Evolutionary conservation across 2,329 filamentous ascomycete genomes (phyloP).

Genomic region (Dactylellina leptospora): DNA sequence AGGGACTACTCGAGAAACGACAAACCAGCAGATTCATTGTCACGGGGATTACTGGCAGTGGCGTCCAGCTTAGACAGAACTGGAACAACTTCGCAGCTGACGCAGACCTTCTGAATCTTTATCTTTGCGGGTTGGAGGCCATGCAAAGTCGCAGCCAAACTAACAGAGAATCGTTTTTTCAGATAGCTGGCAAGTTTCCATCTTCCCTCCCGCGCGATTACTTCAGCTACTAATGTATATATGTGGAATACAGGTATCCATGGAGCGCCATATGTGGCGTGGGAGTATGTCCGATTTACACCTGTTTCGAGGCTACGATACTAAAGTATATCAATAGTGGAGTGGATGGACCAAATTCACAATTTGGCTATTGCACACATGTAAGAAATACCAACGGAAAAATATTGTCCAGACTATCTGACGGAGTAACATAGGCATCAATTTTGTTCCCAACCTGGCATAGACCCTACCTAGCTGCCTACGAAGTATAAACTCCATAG

Average conservation of each 20-base stretch:
- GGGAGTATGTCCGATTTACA: conserved; percentile 31
- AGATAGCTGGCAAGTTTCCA: conserved; percentile 21
- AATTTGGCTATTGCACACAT: conserved; percentile 40
- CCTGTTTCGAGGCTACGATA: neutral
- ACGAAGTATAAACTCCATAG: conserved; percentile 31
- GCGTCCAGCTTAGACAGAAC: conserved; percentile 30
- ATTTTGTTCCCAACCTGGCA: conserved; percentile 51
- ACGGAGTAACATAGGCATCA: conserved; percentile 22
- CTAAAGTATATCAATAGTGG: conserved; percentile 8
- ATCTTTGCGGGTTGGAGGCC: conserved; percentile 38
- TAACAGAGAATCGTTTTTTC: conserved; percentile 32
- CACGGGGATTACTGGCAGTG: conserved; percentile 39
- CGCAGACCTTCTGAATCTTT: conserved; percentile 43
- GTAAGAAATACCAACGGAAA: conserved; percentile 6
- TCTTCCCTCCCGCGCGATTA: neutral
- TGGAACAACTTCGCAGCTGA: conserved; percentile 30
- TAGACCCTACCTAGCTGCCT: conserved; percentile 42
- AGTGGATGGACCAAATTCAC: conserved; percentile 15
- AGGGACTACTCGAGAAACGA: conserved; percentile 14
- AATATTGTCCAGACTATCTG: neutral
- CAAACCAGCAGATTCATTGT: conserved; percentile 23
- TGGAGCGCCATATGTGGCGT: conserved; percentile 38
- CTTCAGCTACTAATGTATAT: neutral
- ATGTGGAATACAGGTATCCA: conserved; percentile 36
- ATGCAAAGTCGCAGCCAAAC: conserved; percentile 41